These are phyloP conservation scores for Phytophthora pseudosyringae DNA, from an alignment of 352 stramenopile species.

Conservation along the genomic window DNA sequence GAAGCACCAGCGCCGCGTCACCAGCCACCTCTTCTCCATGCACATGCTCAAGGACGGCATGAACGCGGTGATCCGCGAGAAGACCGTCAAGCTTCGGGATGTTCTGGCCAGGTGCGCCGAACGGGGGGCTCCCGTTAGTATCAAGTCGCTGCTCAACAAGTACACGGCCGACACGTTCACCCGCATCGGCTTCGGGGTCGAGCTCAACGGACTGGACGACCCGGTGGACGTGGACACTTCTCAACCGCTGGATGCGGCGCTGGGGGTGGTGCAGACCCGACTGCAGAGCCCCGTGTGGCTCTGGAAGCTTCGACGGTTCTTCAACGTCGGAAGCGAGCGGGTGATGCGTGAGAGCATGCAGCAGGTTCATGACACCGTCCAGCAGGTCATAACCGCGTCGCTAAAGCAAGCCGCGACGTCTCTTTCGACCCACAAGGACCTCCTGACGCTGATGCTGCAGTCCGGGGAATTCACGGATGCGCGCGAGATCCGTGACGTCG, in stretches of 20 bases:
- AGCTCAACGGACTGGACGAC: slow-evolving; percentile 47
- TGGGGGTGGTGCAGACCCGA: slow-evolving; percentile 40
- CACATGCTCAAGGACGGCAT: slow-evolving; percentile 54
- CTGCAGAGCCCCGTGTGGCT: slow-evolving; percentile 44
- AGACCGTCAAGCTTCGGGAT: slow-evolving; percentile 43
- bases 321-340: slow-evolving; percentile 39
- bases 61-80: slow-evolving; percentile 48
- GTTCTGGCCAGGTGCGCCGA: slow-evolving; percentile 37
- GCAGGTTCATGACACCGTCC: slow-evolving; percentile 33
- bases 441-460: slow-evolving; percentile 52
- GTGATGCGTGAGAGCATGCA: slow-evolving; percentile 33
- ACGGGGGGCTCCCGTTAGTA: slow-evolving; percentile 33
- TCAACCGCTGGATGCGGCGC: slow-evolving; percentile 21
- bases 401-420: slow-evolving; percentile 13
- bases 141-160: slow-evolving; percentile 50
- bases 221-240: slow-evolving; percentile 14
- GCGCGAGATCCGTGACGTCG: slow-evolving; percentile 62
- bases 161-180: slow-evolving; percentile 67
- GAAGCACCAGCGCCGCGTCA: slow-evolving; percentile 71
- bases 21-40: slow-evolving; percentile 88
- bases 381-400: slow-evolving; percentile 40
- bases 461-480: slow-evolving; percentile 34
- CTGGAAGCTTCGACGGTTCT: slow-evolving; percentile 43
- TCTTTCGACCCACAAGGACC: slow-evolving; percentile 26
- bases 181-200: slow-evolving; percentile 66